Base-by-base conservation (phyloP, 108 stramenopile genomes). In the Poteriospumella lacustris region DNA sequence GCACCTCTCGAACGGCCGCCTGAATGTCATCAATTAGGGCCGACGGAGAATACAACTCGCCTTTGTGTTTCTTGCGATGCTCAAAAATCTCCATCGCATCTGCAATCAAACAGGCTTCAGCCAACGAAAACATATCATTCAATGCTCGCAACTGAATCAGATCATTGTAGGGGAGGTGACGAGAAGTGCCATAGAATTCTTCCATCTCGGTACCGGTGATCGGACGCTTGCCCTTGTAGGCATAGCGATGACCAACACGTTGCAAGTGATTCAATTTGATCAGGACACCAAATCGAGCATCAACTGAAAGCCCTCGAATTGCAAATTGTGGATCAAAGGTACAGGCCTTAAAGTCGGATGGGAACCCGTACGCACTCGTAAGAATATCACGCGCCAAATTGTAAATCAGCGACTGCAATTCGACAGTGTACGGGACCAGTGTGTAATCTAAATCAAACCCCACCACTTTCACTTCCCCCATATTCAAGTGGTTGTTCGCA, bases 381-480 rank as follows among this genome's bases (percentile, higher is more conserved):
- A 97, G 85, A 40, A 93, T 83, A 41, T 87, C 86, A 59, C 91
- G 79, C 0, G 97, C 92, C 92, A 93, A 91, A 39, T 91, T 89
- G 80, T 95, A 97, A 58, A 97, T 94, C 47, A 96, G 87, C 1
- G 85, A 82, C 78, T 94, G 80, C 33, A 95, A 80, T 76, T 92
- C 89, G 36, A 89, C 83, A 1, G 84, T 91, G 77, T 95, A 97
- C 9, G 93, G 92, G 24, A 93, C 92, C 2, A 97, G 87, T 1
- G 96, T 97, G 76, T 95, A 97, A 80, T 97, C 96, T 76, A 91
- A 95, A 80, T 97, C 96, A 75, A 95, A 97, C 24, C 96, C 96
- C 26, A 97, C 85, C 0, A 89, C 91, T 43, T 93, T 90, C 29
- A 97, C 87, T 72, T 93, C 91, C 44, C 92, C 91, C 19, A 97